phyloP scores from a whole-genome alignment of 1,284 basidiomycete species.

The Cryptococcus sp. region DNA sequence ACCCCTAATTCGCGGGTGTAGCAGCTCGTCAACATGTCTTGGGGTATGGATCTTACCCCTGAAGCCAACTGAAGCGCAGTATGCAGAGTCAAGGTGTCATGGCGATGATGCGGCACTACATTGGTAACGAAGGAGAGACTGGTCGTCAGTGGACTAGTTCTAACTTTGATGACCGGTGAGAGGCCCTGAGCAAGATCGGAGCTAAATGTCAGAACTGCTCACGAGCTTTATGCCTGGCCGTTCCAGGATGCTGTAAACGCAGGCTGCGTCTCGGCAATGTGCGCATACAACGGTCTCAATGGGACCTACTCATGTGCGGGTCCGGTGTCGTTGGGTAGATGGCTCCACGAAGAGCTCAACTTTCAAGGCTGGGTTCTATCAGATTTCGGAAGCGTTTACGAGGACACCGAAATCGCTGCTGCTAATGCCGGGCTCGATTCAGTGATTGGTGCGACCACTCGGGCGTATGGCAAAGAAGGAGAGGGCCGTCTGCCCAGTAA shows the following conservation, averaged over 20 bases:
- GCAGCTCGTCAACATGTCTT: slow-evolving; percentile 8
- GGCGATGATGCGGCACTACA: slow-evolving; percentile 19
- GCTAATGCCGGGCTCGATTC: slow-evolving; percentile 20
- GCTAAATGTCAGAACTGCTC: slow-evolving; percentile 9
- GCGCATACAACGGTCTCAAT: slow-evolving; percentile 64
- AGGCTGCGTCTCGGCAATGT: slow-evolving; percentile 68
- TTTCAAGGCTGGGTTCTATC: slow-evolving; percentile 30
- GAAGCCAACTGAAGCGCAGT: background rate
- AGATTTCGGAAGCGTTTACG: slow-evolving; percentile 28
- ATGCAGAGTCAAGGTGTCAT: slow-evolving; percentile 1
- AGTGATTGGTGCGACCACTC: slow-evolving; percentile 9
- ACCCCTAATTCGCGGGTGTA: slow-evolving; percentile 8
- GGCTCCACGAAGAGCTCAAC: slow-evolving; percentile 20
- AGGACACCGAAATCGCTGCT: slow-evolving; percentile 8
- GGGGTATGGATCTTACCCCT: slow-evolving; percentile 1
- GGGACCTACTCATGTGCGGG: slow-evolving; percentile 63
- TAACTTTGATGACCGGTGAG: slow-evolving; percentile 16
- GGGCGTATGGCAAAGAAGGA: slow-evolving; percentile 1
- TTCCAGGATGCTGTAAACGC: slow-evolving; percentile 68
- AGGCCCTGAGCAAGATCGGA: background rate
- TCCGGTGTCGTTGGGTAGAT: slow-evolving; percentile 10
- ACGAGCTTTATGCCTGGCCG: slow-evolving; percentile 26
- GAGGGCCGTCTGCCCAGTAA: slow-evolving; percentile 4
- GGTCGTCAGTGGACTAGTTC: slow-evolving; percentile 18
- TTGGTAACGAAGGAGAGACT: slow-evolving; percentile 25